Evolutionary conservation across 2,329 filamentous ascomycete genomes (phyloP).

Genomic region (Trichoderma asperellum): DNA sequence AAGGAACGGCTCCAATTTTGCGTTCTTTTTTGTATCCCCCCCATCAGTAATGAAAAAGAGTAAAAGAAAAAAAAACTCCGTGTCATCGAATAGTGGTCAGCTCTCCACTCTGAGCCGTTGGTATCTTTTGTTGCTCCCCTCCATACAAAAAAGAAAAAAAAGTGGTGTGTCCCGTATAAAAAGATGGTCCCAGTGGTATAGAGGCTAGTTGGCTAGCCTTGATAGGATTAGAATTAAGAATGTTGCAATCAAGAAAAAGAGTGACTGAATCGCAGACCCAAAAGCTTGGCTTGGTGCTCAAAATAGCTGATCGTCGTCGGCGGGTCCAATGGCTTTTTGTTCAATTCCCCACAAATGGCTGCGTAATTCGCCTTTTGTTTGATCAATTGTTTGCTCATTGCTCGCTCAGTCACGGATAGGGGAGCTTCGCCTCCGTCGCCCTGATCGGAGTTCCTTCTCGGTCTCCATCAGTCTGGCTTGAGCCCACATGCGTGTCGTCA

Average conservation of each 20-base stretch:
- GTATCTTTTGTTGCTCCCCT: slow-evolving; percentile 11
- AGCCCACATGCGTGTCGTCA: slow-evolving; percentile 60
- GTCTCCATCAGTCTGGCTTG: slow-evolving; percentile 64
- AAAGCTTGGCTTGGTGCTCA: neutral
- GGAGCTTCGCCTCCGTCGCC: slow-evolving; percentile 53
- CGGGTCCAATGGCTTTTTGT: neutral
- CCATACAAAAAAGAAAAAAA: neutral
- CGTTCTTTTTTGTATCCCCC: slow-evolving; percentile 14
- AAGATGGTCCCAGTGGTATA: slow-evolving; percentile 2
- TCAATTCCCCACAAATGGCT: slow-evolving; percentile 9
- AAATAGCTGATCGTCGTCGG: slow-evolving; percentile 2
- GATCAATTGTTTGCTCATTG: neutral
- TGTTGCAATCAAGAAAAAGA: slow-evolving; percentile 5
- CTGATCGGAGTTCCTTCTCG: slow-evolving; percentile 60
- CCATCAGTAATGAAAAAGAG: neutral
- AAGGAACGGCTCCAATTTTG: slow-evolving; percentile 16
- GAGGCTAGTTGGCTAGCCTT: slow-evolving; percentile 5
- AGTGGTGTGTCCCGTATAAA: neutral
- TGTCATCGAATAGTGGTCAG: slow-evolving; percentile 13
- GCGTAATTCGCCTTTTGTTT: slow-evolving; percentile 11
- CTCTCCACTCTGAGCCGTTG: slow-evolving; percentile 18
- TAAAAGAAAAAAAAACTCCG: neutral
- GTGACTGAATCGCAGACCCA: neutral
- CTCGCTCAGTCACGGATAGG: slow-evolving; percentile 36
- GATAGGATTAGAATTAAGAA: slow-evolving; percentile 19